phyloP scores from a whole-genome alignment of 2,329 filamentous ascomycete species.

The Apiospora marii region DNA sequence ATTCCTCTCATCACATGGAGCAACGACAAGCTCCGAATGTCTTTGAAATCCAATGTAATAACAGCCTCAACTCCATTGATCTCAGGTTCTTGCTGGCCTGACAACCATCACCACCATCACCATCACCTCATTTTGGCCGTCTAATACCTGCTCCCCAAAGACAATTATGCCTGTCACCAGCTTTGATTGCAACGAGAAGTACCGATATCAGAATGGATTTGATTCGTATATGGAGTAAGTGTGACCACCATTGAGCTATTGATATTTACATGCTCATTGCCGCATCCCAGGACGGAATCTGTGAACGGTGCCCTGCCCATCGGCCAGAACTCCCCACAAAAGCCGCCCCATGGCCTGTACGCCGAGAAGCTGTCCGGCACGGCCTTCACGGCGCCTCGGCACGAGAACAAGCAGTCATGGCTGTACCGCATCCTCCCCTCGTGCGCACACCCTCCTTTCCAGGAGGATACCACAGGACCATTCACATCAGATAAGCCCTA shows the following conservation, averaged over 20 bases:
- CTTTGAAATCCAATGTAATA: not conserved
- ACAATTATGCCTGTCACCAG: slow-evolving; percentile 46
- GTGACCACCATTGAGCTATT: not conserved
- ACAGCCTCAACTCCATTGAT: not conserved
- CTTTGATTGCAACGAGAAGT: slow-evolving; percentile 51
- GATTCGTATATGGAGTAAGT: slow-evolving; percentile 72
- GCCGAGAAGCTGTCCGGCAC: slow-evolving; percentile 71
- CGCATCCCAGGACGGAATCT: slow-evolving; percentile 64
- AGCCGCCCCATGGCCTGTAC: slow-evolving; percentile 73
- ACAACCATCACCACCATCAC: not conserved
- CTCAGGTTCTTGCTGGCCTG: not conserved
- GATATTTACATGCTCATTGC: slow-evolving; percentile 1
- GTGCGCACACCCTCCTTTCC: slow-evolving; percentile 55
- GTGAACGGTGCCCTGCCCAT: slow-evolving; percentile 71
- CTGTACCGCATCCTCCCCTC: slow-evolving; percentile 66
- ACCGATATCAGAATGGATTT: slow-evolving; percentile 75
- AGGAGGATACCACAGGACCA: slow-evolving; percentile 41
- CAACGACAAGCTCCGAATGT: not conserved
- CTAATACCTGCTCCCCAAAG: not conserved
- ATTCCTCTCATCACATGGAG: not conserved
- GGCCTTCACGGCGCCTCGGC: slow-evolving; percentile 65
- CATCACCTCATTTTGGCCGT: not conserved
- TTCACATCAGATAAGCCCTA: slow-evolving; percentile 57
- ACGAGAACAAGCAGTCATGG: slow-evolving; percentile 67
- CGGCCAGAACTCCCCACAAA: slow-evolving; percentile 75